Evolutionary conservation across 371 early-diverging fungal species (phyloP).

Genomic region (Syncephalastrum contaminatum): DNA sequence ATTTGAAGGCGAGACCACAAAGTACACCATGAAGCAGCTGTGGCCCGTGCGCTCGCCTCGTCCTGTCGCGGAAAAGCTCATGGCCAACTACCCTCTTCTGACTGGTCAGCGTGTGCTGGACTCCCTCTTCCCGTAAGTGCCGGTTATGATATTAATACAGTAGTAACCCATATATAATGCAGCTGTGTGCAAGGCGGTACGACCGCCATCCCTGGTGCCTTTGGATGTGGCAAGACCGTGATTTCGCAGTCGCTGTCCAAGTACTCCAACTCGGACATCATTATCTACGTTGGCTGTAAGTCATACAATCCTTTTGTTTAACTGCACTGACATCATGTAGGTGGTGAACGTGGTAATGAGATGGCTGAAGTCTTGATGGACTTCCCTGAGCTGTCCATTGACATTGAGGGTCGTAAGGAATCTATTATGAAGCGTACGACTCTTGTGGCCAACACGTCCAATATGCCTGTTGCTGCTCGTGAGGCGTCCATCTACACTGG

Average conservation of each 20-base stretch:
- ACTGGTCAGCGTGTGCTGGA: conserved; percentile 99
- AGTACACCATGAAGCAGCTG: conserved; percentile 95
- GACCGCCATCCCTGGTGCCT: conserved; percentile 99
- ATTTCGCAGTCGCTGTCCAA: conserved; percentile 99
- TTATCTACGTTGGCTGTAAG: conserved; percentile 98
- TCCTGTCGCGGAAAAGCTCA: conserved; percentile 96
- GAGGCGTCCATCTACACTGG: conserved; percentile 99
- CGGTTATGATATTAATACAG: background rate
- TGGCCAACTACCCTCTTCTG: conserved; percentile 96
- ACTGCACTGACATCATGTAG: conserved; percentile 11
- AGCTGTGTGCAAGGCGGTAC: conserved; percentile 99
- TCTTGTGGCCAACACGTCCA: conserved; percentile 99
- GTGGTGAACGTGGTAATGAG: conserved; percentile 99
- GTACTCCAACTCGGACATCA: conserved; percentile 99
- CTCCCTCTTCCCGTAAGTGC: conserved; percentile 92
- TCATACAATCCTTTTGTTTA: background rate
- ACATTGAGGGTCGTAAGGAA: conserved; percentile 91
- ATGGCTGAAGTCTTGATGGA: conserved; percentile 99
- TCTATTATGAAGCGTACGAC: conserved; percentile 99
- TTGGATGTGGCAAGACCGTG: conserved; percentile 99
- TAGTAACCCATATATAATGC: conserved; percentile 11
- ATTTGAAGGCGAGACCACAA: conserved; percentile 86
- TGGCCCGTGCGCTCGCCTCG: conserved; percentile 99
- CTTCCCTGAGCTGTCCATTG: conserved; percentile 97
- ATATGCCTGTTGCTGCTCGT: conserved; percentile 99